A percentile compares a stretch with the other conserved stretches of the same genome.
phyloP scores from a whole-genome alignment of 768 basidiomycete species.

The Rhodotorula diobovata region DNA sequence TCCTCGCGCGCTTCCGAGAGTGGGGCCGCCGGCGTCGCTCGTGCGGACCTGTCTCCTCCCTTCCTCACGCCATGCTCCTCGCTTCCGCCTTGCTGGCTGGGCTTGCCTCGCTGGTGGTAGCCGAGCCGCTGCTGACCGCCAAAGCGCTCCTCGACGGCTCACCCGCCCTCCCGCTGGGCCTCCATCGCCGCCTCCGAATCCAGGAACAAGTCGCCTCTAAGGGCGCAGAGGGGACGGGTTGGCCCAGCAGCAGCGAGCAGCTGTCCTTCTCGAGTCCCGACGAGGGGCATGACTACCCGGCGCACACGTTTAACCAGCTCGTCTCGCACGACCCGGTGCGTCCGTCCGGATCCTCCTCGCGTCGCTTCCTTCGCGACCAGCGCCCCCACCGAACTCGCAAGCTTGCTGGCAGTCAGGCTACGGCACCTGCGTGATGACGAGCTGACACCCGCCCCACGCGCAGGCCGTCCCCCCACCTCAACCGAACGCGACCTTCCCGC shows the following conservation, averaged over 20 bases:
- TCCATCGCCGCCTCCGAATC: background rate
- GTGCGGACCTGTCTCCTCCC: background rate
- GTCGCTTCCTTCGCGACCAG: too few species aligned
- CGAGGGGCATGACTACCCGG: slow-evolving; percentile 12
- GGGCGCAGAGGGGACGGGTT: background rate
- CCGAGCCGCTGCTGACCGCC: background rate
- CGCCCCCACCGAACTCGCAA: too few species aligned
- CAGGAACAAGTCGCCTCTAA: background rate
- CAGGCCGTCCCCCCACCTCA: slow-evolving; percentile 42
- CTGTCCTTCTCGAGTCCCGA: background rate
- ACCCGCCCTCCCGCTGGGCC: slow-evolving; percentile 2
- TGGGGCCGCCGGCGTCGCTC: slow-evolving; percentile 1
- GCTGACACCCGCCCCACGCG: background rate
- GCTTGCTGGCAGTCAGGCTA: too few species aligned
- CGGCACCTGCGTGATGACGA: too few species aligned
- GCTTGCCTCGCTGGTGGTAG: background rate
- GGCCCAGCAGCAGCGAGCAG: too few species aligned
- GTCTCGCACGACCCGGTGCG: slow-evolving; percentile 60
- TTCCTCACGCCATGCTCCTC: background rate
- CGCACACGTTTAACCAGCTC: slow-evolving; percentile 70
- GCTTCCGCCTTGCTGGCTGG: background rate
- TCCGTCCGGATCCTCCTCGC: too few species aligned
- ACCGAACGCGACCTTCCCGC: slow-evolving; percentile 58
- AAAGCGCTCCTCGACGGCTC: background rate
- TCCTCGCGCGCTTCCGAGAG: background rate